Evolutionary conservation across 169 alveolate genomes (phyloP).

Genomic region (Plasmodium yoelii): DNA sequence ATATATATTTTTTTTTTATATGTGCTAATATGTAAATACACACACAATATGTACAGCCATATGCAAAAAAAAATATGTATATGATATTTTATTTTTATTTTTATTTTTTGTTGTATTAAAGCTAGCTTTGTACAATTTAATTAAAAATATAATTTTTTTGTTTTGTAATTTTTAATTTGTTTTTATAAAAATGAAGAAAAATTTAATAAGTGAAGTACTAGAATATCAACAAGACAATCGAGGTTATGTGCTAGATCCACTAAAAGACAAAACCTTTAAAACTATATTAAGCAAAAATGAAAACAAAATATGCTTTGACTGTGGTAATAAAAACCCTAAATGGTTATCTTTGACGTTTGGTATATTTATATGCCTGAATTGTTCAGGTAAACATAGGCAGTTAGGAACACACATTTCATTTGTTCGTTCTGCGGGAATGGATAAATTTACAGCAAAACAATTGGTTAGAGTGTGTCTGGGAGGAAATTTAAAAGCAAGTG

Average conservation of each 20-base stretch:
- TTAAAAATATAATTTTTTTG: background rate
- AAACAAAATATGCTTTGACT: conserved; percentile 93
- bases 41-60: too few species aligned
- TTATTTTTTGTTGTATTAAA: conserved; percentile 1
- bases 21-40: background rate
- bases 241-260: conserved; percentile 87
- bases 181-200: conserved; percentile 52
- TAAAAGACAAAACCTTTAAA: conserved; percentile 86
- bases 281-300: conserved; percentile 82
- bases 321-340: conserved; percentile 96
- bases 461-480: conserved; percentile 84
- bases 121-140: background rate
- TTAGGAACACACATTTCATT: conserved; percentile 96
- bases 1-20: background rate
- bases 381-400: conserved; percentile 95
- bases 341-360: conserved; percentile 97
- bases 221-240: conserved; percentile 83
- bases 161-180: conserved; percentile 8
- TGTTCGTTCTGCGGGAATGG: conserved; percentile 94
- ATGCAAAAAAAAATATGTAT: too few species aligned
- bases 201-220: conserved; percentile 61
- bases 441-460: conserved; percentile 91
- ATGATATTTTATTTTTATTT: conserved; percentile 4
- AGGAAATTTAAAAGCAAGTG: conserved; percentile 82
- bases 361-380: conserved; percentile 95